A percentile compares a stretch with the other conserved stretches of the same genome.
phyloP scores from a whole-genome alignment of 2,329 filamentous ascomycete species.

The Periglandula ipomoeae region DNA sequence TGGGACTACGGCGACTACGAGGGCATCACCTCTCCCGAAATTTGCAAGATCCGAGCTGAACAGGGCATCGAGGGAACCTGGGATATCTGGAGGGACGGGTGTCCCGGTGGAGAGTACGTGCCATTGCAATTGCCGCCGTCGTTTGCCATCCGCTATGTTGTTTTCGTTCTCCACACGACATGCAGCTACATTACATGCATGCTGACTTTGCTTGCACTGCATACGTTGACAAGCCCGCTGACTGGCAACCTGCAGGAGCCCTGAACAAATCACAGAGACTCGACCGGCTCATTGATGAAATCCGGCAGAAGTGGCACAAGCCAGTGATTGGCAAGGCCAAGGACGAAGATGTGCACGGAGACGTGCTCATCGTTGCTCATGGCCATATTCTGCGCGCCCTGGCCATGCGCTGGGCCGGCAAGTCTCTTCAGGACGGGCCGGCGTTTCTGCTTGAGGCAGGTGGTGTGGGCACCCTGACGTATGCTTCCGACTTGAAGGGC shows the following conservation, averaged over 20 bases:
- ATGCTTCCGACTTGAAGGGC: conserved; percentile 17
- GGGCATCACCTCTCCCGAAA: conserved; percentile 64
- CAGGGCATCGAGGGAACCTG: conserved; percentile 52
- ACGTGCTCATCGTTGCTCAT: conserved; percentile 65
- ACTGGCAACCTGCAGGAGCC: conserved; percentile 38
- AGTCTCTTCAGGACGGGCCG: conserved; percentile 64
- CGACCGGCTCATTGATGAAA: conserved; percentile 67
- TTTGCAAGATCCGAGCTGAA: conserved; percentile 46
- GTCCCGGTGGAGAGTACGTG: conserved; percentile 73
- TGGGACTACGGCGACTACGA: conserved; percentile 89
- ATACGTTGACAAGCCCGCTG: neutral
- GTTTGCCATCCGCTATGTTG: neutral
- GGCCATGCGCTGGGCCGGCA: conserved; percentile 76
- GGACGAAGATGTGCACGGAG: conserved; percentile 26
- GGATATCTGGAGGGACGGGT: conserved; percentile 90
- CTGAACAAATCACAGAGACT: conserved; percentile 65
- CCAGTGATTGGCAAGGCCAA: conserved; percentile 48
- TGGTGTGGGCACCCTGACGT: conserved; percentile 75
- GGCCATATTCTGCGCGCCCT: conserved; percentile 84
- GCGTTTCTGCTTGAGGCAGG: conserved; percentile 80
- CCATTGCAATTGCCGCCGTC: too few species aligned
- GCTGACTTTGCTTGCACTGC: neutral
- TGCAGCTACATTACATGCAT: neutral
- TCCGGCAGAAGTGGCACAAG: conserved; percentile 56
- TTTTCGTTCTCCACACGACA: neutral